Conservation (phyloP, 129 eudicot species). For the Arctium lappa region DNA sequence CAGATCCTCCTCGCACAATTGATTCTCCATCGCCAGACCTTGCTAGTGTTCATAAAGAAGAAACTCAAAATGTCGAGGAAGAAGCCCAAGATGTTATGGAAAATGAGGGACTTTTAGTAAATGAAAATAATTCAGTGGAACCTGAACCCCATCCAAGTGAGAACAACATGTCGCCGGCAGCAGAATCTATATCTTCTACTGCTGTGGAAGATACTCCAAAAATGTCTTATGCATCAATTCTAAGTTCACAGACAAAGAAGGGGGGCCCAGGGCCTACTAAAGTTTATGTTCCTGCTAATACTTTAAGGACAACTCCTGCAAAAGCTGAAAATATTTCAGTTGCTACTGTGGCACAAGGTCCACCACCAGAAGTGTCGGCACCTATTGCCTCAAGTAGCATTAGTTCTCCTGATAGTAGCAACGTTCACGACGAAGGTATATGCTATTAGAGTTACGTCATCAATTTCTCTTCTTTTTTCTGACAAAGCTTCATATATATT, state of each 20-base stretch:
- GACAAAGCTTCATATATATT: background rate
- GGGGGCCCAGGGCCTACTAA: constrained; percentile 34
- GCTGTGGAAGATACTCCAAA: constrained; percentile 64
- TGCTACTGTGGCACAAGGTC: constrained; percentile 28
- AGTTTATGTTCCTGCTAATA: constrained; percentile 43
- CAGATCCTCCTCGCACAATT: constrained; percentile 42
- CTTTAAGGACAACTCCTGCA: constrained; percentile 24
- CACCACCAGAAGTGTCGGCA: constrained; percentile 38
- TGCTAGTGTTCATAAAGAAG: constrained; percentile 34
- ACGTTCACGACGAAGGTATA: constrained; percentile 59
- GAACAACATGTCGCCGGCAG: constrained; percentile 19
- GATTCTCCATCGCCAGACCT: constrained; percentile 36
- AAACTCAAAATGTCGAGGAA: constrained; percentile 29
- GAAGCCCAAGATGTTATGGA: constrained; percentile 27
- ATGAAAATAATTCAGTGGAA: constrained; percentile 28
- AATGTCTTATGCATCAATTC: constrained; percentile 80
- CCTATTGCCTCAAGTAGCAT: constrained; percentile 26
- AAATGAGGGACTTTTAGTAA: constrained; percentile 30
- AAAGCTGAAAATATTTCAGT: constrained; percentile 27
- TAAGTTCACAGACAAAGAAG: constrained; percentile 51
- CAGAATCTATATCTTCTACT: constrained; percentile 39
- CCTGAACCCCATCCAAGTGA: constrained; percentile 33
- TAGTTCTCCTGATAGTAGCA: constrained; percentile 38
- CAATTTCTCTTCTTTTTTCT: background rate
- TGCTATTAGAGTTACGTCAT: background rate